phyloP scores from a whole-genome alignment of 768 basidiomycete species.

The Calocybe gangraenosa region DNA sequence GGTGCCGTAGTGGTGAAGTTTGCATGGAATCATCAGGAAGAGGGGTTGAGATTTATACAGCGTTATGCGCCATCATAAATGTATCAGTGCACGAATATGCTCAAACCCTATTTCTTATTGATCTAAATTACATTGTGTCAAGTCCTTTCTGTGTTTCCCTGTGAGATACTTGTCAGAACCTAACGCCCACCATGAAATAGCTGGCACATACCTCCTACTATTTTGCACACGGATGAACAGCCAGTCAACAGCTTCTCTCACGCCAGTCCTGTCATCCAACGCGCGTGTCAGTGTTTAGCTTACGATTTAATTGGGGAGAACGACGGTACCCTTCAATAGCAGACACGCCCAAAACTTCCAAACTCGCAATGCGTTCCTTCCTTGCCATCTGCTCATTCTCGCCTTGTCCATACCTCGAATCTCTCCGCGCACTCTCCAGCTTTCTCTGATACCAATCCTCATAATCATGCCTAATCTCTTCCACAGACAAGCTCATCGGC shows the following conservation, averaged over 20 bases:
- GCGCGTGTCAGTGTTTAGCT: no score
- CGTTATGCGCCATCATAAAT: constrained; percentile 10
- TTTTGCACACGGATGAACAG: constrained; percentile 92
- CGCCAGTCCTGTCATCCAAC: constrained; percentile 73
- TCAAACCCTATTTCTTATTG: background rate
- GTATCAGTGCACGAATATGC: background rate
- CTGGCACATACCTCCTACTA: constrained; percentile 55
- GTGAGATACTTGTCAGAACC: background rate
- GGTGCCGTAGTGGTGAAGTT: constrained; percentile 21
- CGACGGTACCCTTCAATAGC: constrained; percentile 76
- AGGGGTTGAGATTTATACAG: constrained; percentile 11
- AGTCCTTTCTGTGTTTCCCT: constrained; percentile 24
- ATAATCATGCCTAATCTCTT: constrained; percentile 87
- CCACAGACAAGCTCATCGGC: constrained; percentile 73
- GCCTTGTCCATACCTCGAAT: constrained; percentile 40
- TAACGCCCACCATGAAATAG: background rate
- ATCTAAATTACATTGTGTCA: constrained; percentile 7
- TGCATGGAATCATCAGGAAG: constrained; percentile 24
- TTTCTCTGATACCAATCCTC: constrained; percentile 83
- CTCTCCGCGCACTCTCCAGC: constrained; percentile 62
- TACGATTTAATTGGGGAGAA: background rate
- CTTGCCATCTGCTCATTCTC: constrained; percentile 41
- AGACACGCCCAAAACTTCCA: constrained; percentile 88
- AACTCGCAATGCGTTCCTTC: constrained; percentile 61
- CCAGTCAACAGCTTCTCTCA: constrained; percentile 91